Evolutionary conservation across 1,139 yeast species (phyloP).

Genomic region (Nadsonia commutata): DNA sequence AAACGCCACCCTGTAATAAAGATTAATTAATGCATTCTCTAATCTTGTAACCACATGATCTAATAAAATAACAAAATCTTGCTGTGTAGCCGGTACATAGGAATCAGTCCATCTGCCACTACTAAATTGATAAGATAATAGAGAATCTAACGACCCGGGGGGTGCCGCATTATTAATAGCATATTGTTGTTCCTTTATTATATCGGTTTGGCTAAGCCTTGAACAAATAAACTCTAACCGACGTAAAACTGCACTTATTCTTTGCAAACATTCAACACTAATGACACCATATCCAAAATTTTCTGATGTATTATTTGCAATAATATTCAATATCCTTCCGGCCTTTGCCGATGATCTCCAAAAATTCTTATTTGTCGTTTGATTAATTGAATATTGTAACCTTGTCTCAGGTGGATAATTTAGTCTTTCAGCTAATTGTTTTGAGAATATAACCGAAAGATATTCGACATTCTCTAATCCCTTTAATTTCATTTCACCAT

Average conservation of each 20-base stretch:
- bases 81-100: slow-evolving; percentile 18
- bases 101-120: not conserved
- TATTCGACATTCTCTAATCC: slow-evolving; percentile 91
- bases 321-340: too few relatives aligned
- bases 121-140: too few relatives aligned
- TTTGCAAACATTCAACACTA: slow-evolving; percentile 26
- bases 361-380: slow-evolving; percentile 5
- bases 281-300: too few relatives aligned
- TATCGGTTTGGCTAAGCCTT: slow-evolving; percentile 12
- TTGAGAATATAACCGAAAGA: slow-evolving; percentile 68
- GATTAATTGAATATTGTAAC: too few relatives aligned
- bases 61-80: slow-evolving; percentile 33
- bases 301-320: too few relatives aligned
- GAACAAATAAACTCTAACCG: slow-evolving; percentile 37
- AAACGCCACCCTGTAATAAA: slow-evolving; percentile 9
- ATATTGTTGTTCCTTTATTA: slow-evolving; percentile 3
- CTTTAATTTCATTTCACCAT: slow-evolving; percentile 82
- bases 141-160: too few relatives aligned
- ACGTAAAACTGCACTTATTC: slow-evolving; percentile 32
- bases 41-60: slow-evolving; percentile 52
- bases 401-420: slow-evolving; percentile 22
- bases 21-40: slow-evolving; percentile 29
- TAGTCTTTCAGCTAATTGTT: slow-evolving; percentile 42
- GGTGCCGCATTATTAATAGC: slow-evolving; percentile 4
- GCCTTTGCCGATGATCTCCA: slow-evolving; percentile 4